Evolutionary conservation across 2,329 filamentous ascomycete genomes (phyloP), one percentile per base, ranked within the genome.

Genomic region (Talaromyces islandicus): DNA sequence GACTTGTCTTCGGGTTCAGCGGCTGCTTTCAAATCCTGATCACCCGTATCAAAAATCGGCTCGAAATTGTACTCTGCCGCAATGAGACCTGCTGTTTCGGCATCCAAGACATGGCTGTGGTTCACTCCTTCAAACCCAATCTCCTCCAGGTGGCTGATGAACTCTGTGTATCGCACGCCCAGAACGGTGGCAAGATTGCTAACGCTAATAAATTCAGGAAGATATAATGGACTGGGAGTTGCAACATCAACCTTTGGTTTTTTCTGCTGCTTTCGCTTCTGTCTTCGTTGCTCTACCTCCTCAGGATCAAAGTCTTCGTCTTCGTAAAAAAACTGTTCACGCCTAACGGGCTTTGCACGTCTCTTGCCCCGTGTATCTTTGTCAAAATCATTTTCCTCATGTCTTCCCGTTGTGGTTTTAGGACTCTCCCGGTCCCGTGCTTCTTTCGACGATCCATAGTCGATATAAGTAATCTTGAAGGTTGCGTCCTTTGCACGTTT

Each of bases 201-300:
- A n/a, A 97, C 88, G 68, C 86, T 94, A 74, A 99, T 95, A 67
- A 91, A 96, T 70, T 97, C 91, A 0, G 95, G 95, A 24, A 99
- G 79, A 57, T 88, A 84, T 52, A 99, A 89, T 1, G 81, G 83
- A 2, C 83, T 84, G 6, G 79, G 73, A 38, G 73, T 69, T 32
- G 60, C 74, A 75, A 67, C 72, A 69, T 74, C 69, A 66, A 71
- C 71, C 71, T 77, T 71, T 62, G 72, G 66, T 53, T 72, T 67
- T 60, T 77, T 77, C 50, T 70, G 66, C 24, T 67, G 69, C 53
- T 71, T 73, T 17, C 70, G 70, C 38, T 73, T 67, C 38, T 69
- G 61, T 6, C 68, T 71, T 32, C 68, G 69, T 52, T 62, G 64
- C 46, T 77, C 71, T 55, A 70, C 71, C 29, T 76, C 72, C 43